phyloP scores from a whole-genome alignment of 345 rosid genomes.

The Arabidopsis arenosa region DNA sequence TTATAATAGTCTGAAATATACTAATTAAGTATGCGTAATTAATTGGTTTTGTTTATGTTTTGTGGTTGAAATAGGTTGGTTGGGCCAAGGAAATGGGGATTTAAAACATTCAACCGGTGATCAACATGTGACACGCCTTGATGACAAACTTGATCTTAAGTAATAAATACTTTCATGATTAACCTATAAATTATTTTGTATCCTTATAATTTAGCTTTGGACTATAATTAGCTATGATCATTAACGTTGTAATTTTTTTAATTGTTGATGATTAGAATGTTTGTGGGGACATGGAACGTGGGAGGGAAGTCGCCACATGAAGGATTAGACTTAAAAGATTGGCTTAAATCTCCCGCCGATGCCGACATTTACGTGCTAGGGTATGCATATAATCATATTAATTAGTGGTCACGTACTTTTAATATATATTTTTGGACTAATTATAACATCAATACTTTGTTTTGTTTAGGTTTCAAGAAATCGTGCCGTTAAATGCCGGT shows the following conservation, averaged over 20 bases:
- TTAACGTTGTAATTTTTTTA: constrained; percentile 1
- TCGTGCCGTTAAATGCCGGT: constrained; percentile 84
- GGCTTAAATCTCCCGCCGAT: constrained; percentile 61
- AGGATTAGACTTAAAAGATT: constrained; percentile 66
- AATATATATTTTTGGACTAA: not conserved
- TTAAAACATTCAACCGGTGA: constrained; percentile 36
- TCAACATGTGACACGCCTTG: constrained; percentile 43
- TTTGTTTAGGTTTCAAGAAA: constrained; percentile 75
- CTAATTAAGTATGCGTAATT: not conserved
- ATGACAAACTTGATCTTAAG: constrained; percentile 63
- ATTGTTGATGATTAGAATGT: constrained; percentile 58
- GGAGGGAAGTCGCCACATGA: constrained; percentile 83
- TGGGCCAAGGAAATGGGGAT: constrained; percentile 48
- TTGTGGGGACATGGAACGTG: constrained; percentile 95
- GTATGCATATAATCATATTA: constrained; percentile 48
- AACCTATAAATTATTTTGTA: not conserved
- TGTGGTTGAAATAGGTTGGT: constrained; percentile 52
- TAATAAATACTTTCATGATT: constrained; percentile 33
- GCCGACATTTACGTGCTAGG: constrained; percentile 87
- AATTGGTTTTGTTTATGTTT: constrained; percentile 25
- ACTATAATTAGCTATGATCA: constrained; percentile 7
- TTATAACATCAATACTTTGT: constrained; percentile 4
- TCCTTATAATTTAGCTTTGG: no score
- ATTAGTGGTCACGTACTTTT: not conserved
- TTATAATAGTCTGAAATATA: not conserved